These are phyloP conservation scores for Malus hybrid DNA, from an alignment of 331 rosid genomes.

Conservation along the genomic window DNA sequence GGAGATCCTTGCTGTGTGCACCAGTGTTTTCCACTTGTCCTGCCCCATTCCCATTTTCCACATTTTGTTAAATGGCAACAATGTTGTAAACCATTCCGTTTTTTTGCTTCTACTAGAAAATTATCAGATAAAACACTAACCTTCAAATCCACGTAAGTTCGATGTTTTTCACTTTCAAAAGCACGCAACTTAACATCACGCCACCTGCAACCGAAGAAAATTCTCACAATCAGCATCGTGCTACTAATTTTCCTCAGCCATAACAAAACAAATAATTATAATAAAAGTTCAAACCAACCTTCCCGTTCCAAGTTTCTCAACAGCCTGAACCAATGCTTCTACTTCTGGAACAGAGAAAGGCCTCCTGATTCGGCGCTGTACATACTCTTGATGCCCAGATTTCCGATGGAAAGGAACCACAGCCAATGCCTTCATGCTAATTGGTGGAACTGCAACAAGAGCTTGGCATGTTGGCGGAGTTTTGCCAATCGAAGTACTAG, in stretches of 20 bases:
- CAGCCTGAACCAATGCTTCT: slow-evolving; percentile 79
- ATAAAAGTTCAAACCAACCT: slow-evolving; percentile 27
- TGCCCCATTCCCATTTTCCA: slow-evolving; percentile 20
- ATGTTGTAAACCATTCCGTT: neutral
- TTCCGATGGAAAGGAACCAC: slow-evolving; percentile 58
- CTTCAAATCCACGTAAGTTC: slow-evolving; percentile 88
- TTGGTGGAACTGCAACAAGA: slow-evolving; percentile 58
- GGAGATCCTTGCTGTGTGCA: slow-evolving; percentile 82
- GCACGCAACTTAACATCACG: slow-evolving; percentile 75
- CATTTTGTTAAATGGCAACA: neutral
- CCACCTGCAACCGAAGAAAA: slow-evolving; percentile 45
- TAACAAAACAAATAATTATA: neutral
- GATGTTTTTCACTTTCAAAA: slow-evolving; percentile 70
- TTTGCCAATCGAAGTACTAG: slow-evolving; percentile 37
- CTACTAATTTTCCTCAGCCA: neutral
- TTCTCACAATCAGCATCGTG: neutral
- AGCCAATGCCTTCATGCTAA: slow-evolving; percentile 55
- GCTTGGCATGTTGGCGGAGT: slow-evolving; percentile 48
- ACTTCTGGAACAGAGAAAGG: slow-evolving; percentile 92
- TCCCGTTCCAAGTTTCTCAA: slow-evolving; percentile 92
- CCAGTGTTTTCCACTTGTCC: slow-evolving; percentile 95
- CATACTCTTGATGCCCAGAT: slow-evolving; percentile 51
- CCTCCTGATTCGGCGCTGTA: slow-evolving; percentile 80
- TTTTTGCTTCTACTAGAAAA: too few species aligned
- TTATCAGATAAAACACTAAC: slow-evolving; percentile 20